A percentile compares a stretch with the other conserved stretches of the same genome.
Conservation (phyloP, 768 basidiomycete species). For the Coprinopsis strossmayeri region DNA sequence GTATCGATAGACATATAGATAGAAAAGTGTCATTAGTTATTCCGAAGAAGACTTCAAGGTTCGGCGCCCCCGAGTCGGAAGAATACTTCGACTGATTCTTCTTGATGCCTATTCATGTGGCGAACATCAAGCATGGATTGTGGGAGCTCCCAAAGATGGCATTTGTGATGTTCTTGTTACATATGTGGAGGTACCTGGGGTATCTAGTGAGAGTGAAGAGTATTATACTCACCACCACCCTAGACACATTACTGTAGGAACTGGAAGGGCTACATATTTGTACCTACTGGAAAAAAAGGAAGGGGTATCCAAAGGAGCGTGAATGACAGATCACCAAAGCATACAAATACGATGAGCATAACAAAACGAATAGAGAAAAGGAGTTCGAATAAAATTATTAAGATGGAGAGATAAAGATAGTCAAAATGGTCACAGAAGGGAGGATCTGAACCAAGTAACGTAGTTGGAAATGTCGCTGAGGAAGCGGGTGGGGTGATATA, state of each 20-base stretch:
- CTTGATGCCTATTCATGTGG: no score
- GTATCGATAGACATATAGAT: no score
- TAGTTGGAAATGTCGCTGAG: neutral
- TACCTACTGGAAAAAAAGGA: neutral
- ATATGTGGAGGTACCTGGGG: neutral
- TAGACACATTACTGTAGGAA: neutral
- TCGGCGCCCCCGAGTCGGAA: no score
- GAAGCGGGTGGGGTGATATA: neutral
- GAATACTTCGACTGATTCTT: no score
- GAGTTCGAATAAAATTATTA: constrained; percentile 8
- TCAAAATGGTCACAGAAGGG: constrained; percentile 6
- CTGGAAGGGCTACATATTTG: constrained; percentile 4
- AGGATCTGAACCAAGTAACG: neutral
- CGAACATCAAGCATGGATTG: no score
- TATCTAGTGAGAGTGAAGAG: neutral
- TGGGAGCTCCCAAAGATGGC: no score
- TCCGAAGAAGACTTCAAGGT: no score
- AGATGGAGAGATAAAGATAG: constrained; percentile 11
- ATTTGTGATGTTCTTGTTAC: neutral
- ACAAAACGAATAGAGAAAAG: neutral
- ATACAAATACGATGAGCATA: constrained; percentile 1
- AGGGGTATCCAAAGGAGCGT: constrained; percentile 15
- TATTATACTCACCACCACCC: no score
- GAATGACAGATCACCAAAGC: constrained; percentile 11
- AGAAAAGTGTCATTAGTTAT: no score